A percentile compares a stretch with the other conserved stretches of the same genome.
phyloP scores from a whole-genome alignment of 352 stramenopile species.

The Phytophthora tentaculata region DNA sequence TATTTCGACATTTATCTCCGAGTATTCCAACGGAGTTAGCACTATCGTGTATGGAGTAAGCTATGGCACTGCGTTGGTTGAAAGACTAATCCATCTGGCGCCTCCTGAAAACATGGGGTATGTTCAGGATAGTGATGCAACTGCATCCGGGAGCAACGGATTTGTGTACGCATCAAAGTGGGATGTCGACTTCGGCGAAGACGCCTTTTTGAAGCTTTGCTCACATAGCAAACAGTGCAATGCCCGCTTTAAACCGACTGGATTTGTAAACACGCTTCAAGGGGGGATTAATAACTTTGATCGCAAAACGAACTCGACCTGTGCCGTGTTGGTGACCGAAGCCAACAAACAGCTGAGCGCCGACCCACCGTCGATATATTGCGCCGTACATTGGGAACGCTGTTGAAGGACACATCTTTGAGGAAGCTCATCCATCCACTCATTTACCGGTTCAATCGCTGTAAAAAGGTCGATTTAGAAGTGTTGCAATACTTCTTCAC shows the following conservation, averaged over 20 bases:
- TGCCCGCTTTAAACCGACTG: conserved; percentile 15
- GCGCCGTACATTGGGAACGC: too few relatives aligned
- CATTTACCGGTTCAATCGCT: too few relatives aligned
- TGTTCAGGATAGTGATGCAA: conserved; percentile 46
- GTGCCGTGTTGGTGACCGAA: conserved; percentile 14
- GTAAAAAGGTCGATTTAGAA: too few relatives aligned
- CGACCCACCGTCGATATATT: too few relatives aligned
- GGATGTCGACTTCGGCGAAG: conserved; percentile 42
- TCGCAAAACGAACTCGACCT: conserved; percentile 26
- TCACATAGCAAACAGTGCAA: conserved; percentile 15
- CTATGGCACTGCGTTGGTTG: conserved; percentile 52
- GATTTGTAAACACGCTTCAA: conserved; percentile 16
- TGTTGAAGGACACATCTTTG: too few relatives aligned
- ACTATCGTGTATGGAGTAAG: conserved; percentile 51
- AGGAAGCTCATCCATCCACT: too few relatives aligned
- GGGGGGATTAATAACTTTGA: conserved; percentile 24
- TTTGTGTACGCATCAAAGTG: conserved; percentile 43
- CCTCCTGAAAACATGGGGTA: conserved; percentile 45
- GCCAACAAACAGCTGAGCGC: too few relatives aligned
- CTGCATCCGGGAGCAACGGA: conserved; percentile 2
- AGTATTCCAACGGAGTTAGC: conserved; percentile 17
- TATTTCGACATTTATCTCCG: conserved; percentile 34
- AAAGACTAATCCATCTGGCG: conserved; percentile 50
- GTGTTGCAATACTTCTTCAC: too few relatives aligned
- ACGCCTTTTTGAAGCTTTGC: conserved; percentile 32